Conservation (phyloP, 2,329 filamentous ascomycete species). For the Aspergillus persii region DNA sequence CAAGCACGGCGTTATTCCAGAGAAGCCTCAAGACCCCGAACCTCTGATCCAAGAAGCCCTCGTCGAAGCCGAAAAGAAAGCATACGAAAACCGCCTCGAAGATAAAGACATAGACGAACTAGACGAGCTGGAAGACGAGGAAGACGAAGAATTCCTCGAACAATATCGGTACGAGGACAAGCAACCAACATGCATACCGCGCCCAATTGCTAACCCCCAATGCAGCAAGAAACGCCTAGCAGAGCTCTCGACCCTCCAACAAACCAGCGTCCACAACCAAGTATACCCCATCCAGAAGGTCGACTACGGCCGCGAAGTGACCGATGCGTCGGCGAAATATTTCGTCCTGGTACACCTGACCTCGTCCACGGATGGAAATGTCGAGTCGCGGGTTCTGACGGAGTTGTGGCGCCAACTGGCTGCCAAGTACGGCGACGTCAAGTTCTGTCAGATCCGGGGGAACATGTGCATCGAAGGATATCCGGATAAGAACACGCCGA, state of each 20-base stretch:
- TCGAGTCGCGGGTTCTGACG: conserved; percentile 77
- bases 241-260: conserved; percentile 72
- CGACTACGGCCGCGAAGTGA: conserved; percentile 88
- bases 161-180: conserved; percentile 62
- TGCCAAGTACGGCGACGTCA: conserved; percentile 83
- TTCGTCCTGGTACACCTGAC: conserved; percentile 76
- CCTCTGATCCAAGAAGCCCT: conserved; percentile 96
- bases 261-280: conserved; percentile 77
- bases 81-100: conserved; percentile 88
- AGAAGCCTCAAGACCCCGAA: conserved; percentile 92
- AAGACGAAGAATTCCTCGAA: conserved; percentile 89
- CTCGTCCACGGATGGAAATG: conserved; percentile 72
- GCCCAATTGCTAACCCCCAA: background rate
- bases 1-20: conserved; percentile 95
- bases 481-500: conserved; percentile 91
- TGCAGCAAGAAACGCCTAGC: conserved; percentile 73
- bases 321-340: conserved; percentile 74
- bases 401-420: conserved; percentile 86
- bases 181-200: background rate
- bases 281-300: conserved; percentile 95
- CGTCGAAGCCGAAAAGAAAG: conserved; percentile 74
- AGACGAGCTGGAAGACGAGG: conserved; percentile 88
- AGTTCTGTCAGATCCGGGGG: conserved; percentile 94
- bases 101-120: conserved; percentile 94
- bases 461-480: conserved; percentile 96